phyloP scores from a whole-genome alignment of 768 basidiomycete species.

The Mycena floridula region DNA sequence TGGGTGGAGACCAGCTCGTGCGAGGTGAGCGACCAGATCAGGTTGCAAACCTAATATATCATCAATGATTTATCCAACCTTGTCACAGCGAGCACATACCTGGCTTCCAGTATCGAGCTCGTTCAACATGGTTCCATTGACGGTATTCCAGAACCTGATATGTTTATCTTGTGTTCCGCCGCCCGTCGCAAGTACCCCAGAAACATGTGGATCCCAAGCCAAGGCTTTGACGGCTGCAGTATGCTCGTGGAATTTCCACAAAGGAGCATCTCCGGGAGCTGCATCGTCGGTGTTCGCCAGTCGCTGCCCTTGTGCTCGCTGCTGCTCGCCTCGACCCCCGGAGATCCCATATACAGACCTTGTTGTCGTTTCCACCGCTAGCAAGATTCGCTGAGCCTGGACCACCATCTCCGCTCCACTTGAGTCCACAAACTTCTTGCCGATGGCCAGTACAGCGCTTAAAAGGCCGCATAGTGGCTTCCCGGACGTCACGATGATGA shows the following conservation, averaged over 20 bases:
- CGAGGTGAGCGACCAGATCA: slow-evolving; percentile 92
- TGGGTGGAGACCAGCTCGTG: slow-evolving; percentile 98
- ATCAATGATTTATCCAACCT: slow-evolving; percentile 4
- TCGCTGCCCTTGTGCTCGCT: slow-evolving; percentile 16
- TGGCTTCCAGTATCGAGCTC: slow-evolving; percentile 95
- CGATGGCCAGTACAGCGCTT: slow-evolving; percentile 68
- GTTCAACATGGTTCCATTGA: slow-evolving; percentile 76
- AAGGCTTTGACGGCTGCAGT: slow-evolving; percentile 96
- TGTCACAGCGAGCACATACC: slow-evolving; percentile 40
- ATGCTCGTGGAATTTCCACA: slow-evolving; percentile 96
- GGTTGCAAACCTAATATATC: slow-evolving; percentile 78
- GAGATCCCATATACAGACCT: slow-evolving; percentile 95
- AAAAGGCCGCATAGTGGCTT: slow-evolving; percentile 56
- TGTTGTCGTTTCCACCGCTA: slow-evolving; percentile 97
- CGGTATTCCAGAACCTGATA: slow-evolving; percentile 95
- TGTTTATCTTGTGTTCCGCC: slow-evolving; percentile 99
- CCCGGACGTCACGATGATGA: slow-evolving; percentile 89
- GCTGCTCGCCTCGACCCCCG: slow-evolving; percentile 52
- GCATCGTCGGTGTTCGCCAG: slow-evolving; percentile 20
- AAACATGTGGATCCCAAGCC: slow-evolving; percentile 95
- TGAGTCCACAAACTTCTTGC: slow-evolving; percentile 94
- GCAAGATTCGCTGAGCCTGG: slow-evolving; percentile 57
- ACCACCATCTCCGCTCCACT: slow-evolving; percentile 68
- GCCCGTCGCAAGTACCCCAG: slow-evolving; percentile 87
- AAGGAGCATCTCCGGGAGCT: slow-evolving; percentile 49